A percentile compares a stretch with the other conserved stretches of the same genome.
Conservation (phyloP, 306 rosid species). For the Quercus rubra region DNA sequence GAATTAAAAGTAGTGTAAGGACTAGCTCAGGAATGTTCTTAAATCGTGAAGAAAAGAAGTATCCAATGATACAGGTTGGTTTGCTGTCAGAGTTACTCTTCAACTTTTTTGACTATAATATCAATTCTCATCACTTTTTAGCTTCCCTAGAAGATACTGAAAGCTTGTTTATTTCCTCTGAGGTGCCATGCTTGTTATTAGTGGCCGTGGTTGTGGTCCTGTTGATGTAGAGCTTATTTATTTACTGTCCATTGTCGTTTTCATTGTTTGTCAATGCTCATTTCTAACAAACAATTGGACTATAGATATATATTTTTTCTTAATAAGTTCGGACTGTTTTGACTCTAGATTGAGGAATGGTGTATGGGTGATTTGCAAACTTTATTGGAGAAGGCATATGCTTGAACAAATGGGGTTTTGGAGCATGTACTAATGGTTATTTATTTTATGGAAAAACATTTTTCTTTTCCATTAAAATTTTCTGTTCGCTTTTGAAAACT, state of each 20-base stretch:
- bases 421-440: not conserved
- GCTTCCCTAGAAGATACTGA: not conserved
- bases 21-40: slow-evolving; percentile 99
- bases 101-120: not conserved
- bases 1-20: slow-evolving; percentile 81
- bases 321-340: not conserved
- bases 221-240: not conserved
- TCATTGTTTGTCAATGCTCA: not conserved
- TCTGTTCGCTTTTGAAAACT: not conserved
- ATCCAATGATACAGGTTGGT: slow-evolving; percentile 76
- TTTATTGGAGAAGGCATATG: not conserved
- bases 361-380: too few relatives aligned
- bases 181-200: not conserved
- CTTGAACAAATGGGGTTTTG: not conserved
- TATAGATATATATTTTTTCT: not conserved
- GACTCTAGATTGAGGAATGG: not conserved
- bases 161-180: not conserved
- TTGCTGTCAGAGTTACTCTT: slow-evolving; percentile 7
- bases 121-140: not conserved
- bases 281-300: not conserved
- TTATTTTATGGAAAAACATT: too few relatives aligned
- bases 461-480: not conserved
- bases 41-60: slow-evolving; percentile 56
- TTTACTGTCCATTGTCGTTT: not conserved
- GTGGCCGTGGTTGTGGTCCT: not conserved